Evolutionary conservation across 169 alveolate genomes (phyloP), one percentile per base, ranked within the genome.

Genomic region (Miamiensis avidus): DNA sequence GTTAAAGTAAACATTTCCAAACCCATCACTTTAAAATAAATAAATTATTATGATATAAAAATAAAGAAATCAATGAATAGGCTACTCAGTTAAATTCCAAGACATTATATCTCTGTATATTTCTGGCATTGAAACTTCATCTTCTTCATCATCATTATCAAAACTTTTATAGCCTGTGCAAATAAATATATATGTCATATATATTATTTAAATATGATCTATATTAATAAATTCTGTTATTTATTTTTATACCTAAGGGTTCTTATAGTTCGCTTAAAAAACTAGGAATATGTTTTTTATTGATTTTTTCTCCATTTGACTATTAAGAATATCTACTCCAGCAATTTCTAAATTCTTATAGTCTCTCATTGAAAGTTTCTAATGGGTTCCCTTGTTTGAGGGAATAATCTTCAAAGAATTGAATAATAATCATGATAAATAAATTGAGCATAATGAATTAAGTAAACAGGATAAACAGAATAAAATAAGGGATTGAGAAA

Each of bases 351-450:
- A 95, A 93, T 29, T 74, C 91, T 29, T 89, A 88, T n/a, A 89
- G 73, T 78, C 92, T 93, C 28, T 82, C 84, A 79, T 92, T 94
- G 77, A 95, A 95, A 74, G 82, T 84, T 73, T 91, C 86, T 25
- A 94, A 75, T 0, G 95, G 91, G 76, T 92, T 94, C 77, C 93
- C 95, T 31, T 87, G 91, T 34, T 94, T 92, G 30, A 91, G 85
- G 65, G 93, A 86, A 64, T 92, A 94, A 73, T 92, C 96, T 76
- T 96, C 98, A 89, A 92, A 96, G 78, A 92, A 91, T 78, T 96
- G 93, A 25, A 96, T 31, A 78, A 95, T 94, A 33, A 94, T 95
- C 94, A 95, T 82, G 29, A 95, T 86, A 83, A 95, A 94, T 75
- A 94, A 74, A 82, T 95, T 95, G 6, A 95, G 75, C 96, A 95